These are phyloP conservation scores for Cyclocybe aegerita DNA, from an alignment of 768 basidiomycete species.

Conservation along the genomic window DNA sequence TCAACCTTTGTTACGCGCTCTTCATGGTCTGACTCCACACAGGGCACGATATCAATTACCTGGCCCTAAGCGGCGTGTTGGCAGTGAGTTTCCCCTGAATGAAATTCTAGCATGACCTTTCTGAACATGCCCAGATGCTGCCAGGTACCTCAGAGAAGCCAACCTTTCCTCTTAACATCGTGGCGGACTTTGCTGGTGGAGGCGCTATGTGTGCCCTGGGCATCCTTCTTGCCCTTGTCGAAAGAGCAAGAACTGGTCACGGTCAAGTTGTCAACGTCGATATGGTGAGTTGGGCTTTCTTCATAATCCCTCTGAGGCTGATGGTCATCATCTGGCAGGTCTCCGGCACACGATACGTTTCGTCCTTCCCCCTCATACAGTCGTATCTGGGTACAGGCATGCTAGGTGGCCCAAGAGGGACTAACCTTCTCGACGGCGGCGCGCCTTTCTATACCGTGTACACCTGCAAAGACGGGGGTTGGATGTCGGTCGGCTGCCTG, in stretches of 20 bases:
- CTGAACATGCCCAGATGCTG: conserved; percentile 47
- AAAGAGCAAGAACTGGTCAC: conserved; percentile 59
- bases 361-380: conserved; percentile 67
- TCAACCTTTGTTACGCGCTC: neutral
- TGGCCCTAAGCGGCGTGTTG: conserved; percentile 75
- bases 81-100: conserved; percentile 40
- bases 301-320: neutral
- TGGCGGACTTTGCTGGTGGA: conserved; percentile 84
- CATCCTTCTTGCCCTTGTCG: conserved; percentile 72
- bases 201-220: conserved; percentile 71
- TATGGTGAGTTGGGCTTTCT: conserved; percentile 51
- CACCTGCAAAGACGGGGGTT: conserved; percentile 66
- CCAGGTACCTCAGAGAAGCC: conserved; percentile 67
- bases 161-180: conserved; percentile 68
- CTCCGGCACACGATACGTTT: conserved; percentile 75
- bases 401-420: conserved; percentile 47
- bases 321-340: conserved; percentile 51
- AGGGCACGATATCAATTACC: conserved; percentile 87
- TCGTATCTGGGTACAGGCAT: conserved; percentile 32
- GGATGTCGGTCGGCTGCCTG: conserved; percentile 76
- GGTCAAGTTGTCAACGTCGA: conserved; percentile 77
- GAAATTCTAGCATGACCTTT: neutral
- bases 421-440: conserved; percentile 70
- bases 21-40: neutral
- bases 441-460: conserved; percentile 80